Conservation (phyloP, 306 rosid species). For the Cucumis sativus region Cucumber_9930_V3 NC_026656.2:21181001-21181500, state of each 20-base stretch:
- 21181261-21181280: slow-evolving; percentile 17
- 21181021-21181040: slow-evolving; percentile 83
- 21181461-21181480: not conserved
- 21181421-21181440: not conserved
- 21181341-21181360: slow-evolving; percentile 89
- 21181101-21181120: slow-evolving; percentile 23
- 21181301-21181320: slow-evolving; percentile 39
- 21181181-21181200: slow-evolving; percentile 52
- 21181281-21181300: not conserved
- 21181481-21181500: not conserved
- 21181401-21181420: not conserved
- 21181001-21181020: slow-evolving; percentile 71
- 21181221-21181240: slow-evolving; percentile 67
- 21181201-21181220: slow-evolving; percentile 61
- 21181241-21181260: slow-evolving; percentile 18
- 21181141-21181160: not conserved
- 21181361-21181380: slow-evolving; percentile 82
- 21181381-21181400: slow-evolving; percentile 52
- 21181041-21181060: slow-evolving; percentile 93
- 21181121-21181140: slow-evolving; percentile 4
- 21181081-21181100: slow-evolving; percentile 11
- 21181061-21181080: slow-evolving; percentile 89
- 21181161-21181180: not conserved
- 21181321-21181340: slow-evolving; percentile 62
- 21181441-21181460: not conserved